Evolutionary conservation across 1,284 basidiomycete genomes (phyloP).

Genomic region (Butyriboletus appendiculatus): DNA sequence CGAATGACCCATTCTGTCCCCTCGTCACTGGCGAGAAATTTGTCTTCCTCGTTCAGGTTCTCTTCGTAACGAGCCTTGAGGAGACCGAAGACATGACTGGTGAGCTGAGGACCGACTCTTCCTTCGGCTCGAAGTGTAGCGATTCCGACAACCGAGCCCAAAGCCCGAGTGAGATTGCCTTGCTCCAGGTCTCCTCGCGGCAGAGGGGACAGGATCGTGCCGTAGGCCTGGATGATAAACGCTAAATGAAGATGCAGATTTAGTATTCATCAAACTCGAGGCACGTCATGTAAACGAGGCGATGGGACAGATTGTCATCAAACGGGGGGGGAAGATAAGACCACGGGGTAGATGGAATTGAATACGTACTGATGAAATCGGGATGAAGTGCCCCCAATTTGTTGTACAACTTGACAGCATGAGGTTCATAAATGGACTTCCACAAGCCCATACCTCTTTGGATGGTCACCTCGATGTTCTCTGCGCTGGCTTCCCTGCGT

Average conservation of each 20-base stretch:
- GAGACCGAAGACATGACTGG: constrained; percentile 91
- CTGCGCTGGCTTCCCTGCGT: constrained; percentile 56
- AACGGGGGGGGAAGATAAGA: constrained; percentile 32
- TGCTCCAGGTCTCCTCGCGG: constrained; percentile 64
- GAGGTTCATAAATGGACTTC: constrained; percentile 91
- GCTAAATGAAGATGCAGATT: constrained; percentile 47
- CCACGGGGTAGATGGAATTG: constrained; percentile 37
- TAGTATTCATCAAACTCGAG: constrained; percentile 36
- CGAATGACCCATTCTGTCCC: constrained; percentile 92
- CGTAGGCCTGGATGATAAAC: constrained; percentile 95
- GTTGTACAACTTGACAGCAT: constrained; percentile 84
- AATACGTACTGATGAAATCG: constrained; percentile 78
- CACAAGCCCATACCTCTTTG: constrained; percentile 75
- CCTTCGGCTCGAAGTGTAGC: constrained; percentile 90
- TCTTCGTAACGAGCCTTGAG: constrained; percentile 74
- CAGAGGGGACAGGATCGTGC: constrained; percentile 80
- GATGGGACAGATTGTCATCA: constrained; percentile 33
- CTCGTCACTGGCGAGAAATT: constrained; percentile 87
- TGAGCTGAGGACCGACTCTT: constrained; percentile 89
- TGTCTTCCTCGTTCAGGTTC: constrained; percentile 70
- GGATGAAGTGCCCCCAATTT: constrained; percentile 88
- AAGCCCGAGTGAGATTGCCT: constrained; percentile 82
- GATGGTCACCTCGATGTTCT: constrained; percentile 68
- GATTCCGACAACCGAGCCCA: constrained; percentile 89
- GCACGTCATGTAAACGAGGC: constrained; percentile 36